phyloP scores from a whole-genome alignment of 176 grass and related monocot genomes.

The Phragmites australis region DNA sequence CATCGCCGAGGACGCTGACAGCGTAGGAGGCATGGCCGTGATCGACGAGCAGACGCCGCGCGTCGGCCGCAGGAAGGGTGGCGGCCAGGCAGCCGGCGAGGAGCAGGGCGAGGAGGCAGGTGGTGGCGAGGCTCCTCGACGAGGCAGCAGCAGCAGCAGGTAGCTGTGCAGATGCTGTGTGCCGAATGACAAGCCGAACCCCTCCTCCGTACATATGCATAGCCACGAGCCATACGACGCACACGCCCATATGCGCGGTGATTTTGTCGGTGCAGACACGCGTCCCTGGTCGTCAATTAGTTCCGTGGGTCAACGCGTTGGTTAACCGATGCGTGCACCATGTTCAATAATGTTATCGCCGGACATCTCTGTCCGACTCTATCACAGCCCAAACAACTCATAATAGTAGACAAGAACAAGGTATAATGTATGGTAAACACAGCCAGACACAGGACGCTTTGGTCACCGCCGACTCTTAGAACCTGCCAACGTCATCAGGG shows the following conservation, averaged over 20 bases:
- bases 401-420: too few relatives aligned
- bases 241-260: too few relatives aligned
- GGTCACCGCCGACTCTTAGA: too few relatives aligned
- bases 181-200: background rate
- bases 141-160: background rate
- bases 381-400: too few relatives aligned
- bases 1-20: background rate
- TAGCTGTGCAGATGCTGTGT: background rate
- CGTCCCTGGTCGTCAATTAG: background rate
- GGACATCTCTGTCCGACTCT: too few relatives aligned
- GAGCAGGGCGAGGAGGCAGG: conserved; percentile 31
- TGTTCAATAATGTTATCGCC: too few relatives aligned
- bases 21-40: background rate
- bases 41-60: background rate
- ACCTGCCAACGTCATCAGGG: too few relatives aligned
- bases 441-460: too few relatives aligned
- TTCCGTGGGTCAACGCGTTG: background rate
- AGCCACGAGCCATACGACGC: background rate
- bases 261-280: background rate
- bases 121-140: conserved; percentile 5
- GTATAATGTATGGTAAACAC: too few relatives aligned
- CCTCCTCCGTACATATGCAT: background rate
- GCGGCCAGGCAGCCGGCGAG: background rate
- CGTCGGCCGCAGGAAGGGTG: conserved; percentile 1
- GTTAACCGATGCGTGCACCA: background rate